Evolutionary conservation across 2,329 filamentous ascomycete species (phyloP).

Genomic region (Fusarium buharicum): DNA sequence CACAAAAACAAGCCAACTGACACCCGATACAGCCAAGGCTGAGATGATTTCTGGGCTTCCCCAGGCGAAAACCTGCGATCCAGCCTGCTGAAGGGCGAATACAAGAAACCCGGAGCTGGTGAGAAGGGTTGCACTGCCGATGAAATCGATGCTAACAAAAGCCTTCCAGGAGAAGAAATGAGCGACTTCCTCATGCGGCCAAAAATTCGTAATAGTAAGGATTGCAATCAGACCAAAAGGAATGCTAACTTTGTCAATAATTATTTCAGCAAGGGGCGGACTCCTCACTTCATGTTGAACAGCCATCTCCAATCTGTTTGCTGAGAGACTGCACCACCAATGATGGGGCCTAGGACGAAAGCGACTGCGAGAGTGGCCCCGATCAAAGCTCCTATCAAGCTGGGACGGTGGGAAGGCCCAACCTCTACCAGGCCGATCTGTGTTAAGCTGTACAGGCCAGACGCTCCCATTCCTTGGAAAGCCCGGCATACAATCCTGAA

Average conservation of each 20-base stretch:
- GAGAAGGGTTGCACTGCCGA: slow-evolving; percentile 63
- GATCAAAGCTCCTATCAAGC: slow-evolving; percentile 64
- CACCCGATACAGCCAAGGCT: slow-evolving; percentile 58
- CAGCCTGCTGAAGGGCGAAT: slow-evolving; percentile 67
- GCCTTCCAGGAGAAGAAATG: slow-evolving; percentile 54
- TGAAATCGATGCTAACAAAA: slow-evolving; percentile 62
- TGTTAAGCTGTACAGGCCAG: slow-evolving; percentile 69
- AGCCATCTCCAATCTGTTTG: slow-evolving; percentile 67
- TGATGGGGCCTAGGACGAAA: slow-evolving; percentile 67
- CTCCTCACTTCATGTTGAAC: slow-evolving; percentile 69
- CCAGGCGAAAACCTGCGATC: slow-evolving; percentile 64
- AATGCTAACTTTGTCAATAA: slow-evolving; percentile 52
- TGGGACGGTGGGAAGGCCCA: slow-evolving; percentile 62
- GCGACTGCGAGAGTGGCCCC: slow-evolving; percentile 66
- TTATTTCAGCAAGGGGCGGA: not conserved
- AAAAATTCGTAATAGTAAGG: slow-evolving; percentile 59
- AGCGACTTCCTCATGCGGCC: slow-evolving; percentile 54
- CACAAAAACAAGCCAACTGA: slow-evolving; percentile 61
- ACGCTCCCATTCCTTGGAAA: slow-evolving; percentile 69
- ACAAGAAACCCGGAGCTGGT: slow-evolving; percentile 64
- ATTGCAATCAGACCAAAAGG: slow-evolving; percentile 61
- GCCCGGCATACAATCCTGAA: slow-evolving; percentile 66
- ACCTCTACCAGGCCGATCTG: slow-evolving; percentile 68
- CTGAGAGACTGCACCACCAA: slow-evolving; percentile 67
- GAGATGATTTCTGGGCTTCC: slow-evolving; percentile 61